Evolutionary conservation across 2,329 filamentous ascomycete genomes (phyloP).

Genomic region (Sclerotinia trifoliorum): DNA sequence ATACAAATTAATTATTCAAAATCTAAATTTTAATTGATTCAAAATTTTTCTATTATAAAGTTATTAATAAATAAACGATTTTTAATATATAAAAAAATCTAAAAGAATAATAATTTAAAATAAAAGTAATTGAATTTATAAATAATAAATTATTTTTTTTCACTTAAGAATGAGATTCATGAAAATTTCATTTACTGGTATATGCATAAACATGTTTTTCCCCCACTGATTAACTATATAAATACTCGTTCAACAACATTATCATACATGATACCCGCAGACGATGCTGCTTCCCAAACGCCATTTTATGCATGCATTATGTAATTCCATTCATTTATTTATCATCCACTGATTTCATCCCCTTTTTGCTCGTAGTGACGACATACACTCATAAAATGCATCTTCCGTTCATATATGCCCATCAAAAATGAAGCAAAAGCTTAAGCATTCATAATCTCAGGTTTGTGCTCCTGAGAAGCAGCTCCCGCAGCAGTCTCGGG

Average conservation of each 20-base stretch:
- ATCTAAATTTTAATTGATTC: no score
- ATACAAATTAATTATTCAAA: no score
- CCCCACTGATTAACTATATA: slow-evolving; percentile 2
- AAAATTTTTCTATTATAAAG: no score
- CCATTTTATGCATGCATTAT: slow-evolving; percentile 7
- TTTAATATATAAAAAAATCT: no score
- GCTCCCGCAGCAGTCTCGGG: slow-evolving; percentile 22
- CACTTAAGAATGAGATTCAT: no score
- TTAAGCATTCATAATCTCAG: slow-evolving; percentile 7
- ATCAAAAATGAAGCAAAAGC: not conserved
- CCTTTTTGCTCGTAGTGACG: not conserved
- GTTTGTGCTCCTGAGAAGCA: not conserved
- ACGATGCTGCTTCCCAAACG: slow-evolving; percentile 10
- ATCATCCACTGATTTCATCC: not conserved
- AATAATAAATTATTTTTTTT: no score
- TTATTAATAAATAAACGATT: no score
- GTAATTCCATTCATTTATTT: not conserved
- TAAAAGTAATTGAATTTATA: no score
- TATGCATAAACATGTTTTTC: not conserved
- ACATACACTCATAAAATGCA: slow-evolving; percentile 1
- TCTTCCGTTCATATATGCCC: not conserved
- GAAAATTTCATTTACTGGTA: not conserved
- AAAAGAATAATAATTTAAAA: no score
- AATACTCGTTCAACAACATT: not conserved
- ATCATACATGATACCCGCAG: slow-evolving; percentile 8